phyloP scores from a whole-genome alignment of 2,329 filamentous ascomycete genomes.

The Chaetomiaceae sp. region DNA sequence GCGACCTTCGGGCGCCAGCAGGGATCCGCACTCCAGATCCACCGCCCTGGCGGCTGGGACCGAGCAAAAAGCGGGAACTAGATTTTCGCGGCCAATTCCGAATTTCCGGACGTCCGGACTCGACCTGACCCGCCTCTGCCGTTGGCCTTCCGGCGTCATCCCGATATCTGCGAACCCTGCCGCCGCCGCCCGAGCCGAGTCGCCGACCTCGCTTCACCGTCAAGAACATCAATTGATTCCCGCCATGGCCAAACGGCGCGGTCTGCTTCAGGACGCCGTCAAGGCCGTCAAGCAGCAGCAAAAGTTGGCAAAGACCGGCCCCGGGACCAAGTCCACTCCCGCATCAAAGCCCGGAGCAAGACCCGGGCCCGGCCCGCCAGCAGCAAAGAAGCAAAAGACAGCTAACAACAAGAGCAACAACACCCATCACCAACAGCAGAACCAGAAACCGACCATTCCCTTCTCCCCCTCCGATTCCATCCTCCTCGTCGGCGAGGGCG shows the following conservation, averaged over 20 bases:
- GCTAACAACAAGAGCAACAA: conserved; percentile 2
- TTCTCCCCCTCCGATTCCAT: conserved; percentile 64
- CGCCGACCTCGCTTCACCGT: not conserved
- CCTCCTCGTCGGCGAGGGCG: conserved; percentile 73
- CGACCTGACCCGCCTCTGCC: not conserved
- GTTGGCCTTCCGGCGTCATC: not conserved
- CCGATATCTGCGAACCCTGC: conserved; percentile 2
- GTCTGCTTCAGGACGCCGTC: conserved; percentile 22
- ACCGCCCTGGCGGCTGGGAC: conserved; percentile 17
- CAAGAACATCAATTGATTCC: not conserved
- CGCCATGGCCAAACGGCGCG: conserved; percentile 20
- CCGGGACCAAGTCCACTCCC: not conserved
- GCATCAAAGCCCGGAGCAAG: not conserved
- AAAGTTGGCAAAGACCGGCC: conserved; percentile 9
- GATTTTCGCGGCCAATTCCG: conserved; percentile 11
- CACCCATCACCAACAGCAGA: not conserved
- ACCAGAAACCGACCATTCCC: conserved; percentile 46
- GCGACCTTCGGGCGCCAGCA: not conserved
- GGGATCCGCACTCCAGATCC: not conserved
- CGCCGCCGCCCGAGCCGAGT: conserved; percentile 12
- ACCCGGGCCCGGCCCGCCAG: conserved; percentile 1
- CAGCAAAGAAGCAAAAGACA: conserved; percentile 20
- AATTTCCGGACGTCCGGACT: conserved; percentile 12
- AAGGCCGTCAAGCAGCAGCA: conserved; percentile 22
- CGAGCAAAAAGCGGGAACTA: conserved; percentile 15